phyloP scores from a whole-genome alignment of 257 asterid genomes.

The Orobanche coerulescens region DNA sequence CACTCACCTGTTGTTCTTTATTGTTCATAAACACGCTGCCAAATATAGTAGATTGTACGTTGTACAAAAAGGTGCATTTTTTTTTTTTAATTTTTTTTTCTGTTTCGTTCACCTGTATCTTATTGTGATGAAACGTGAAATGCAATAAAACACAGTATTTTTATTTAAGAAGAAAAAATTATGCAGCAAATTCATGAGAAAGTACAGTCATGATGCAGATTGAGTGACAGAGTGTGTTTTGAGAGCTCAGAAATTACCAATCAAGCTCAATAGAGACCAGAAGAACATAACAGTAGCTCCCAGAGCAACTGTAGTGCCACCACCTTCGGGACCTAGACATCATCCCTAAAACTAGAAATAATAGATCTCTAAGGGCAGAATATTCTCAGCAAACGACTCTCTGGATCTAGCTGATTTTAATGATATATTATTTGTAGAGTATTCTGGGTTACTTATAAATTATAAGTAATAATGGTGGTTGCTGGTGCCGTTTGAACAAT shows the following conservation, averaged over 20 bases:
- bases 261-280: neutral
- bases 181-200: neutral
- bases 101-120: neutral
- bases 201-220: neutral
- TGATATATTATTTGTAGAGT: neutral
- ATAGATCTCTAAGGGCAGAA: neutral
- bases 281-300: neutral
- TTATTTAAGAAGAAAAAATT: neutral
- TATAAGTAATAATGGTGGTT: neutral
- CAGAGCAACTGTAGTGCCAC: neutral
- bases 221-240: neutral
- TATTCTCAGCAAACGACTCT: neutral
- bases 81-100: neutral
- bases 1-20: neutral
- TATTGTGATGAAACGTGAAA: neutral
- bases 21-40: neutral
- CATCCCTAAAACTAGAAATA: neutral
- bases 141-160: neutral
- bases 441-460: neutral
- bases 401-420: neutral
- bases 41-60: neutral
- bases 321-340: neutral
- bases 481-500: slow-evolving; percentile 8
- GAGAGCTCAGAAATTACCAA: neutral
- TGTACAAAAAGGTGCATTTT: neutral